Evolutionary conservation across 1,284 basidiomycete species (phyloP), one percentile per base, ranked within the genome.

Genomic region (Sporisorium graminicola): DNA sequence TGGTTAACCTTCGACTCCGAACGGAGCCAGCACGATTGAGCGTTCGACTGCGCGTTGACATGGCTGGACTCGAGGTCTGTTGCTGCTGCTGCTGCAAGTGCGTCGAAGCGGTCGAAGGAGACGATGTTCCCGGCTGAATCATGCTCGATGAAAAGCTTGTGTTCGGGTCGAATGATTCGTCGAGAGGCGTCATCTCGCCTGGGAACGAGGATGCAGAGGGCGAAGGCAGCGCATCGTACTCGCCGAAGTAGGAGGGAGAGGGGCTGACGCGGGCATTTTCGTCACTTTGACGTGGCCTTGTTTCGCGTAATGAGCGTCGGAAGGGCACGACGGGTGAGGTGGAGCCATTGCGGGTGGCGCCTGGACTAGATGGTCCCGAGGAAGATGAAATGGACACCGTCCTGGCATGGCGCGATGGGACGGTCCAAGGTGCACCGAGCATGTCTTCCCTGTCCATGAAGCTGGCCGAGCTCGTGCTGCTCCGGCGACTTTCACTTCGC

Each of bases 21-120:
- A 68, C 58, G 10, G 72, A 66, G 47, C 57, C 57, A 5, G 66
- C 57, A 14, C 66, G 63, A 13, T 65, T 63, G 12, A 69, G 51
- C 22, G 72, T 74, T 6, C 72, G 72, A 43, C 72, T 74, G 29
- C 72, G 63, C 10, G 72, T 74, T 44, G 72, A 74, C 72, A 74
- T 74, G 66, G 72, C 72, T 13, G 63, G 72, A 37, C 72, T 70
- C 26, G 66, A 56, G 18, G 62, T 51, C 50, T 65, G 62, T 40
- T 50, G 49, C 49, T 50, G 49, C 12, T 50, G 47, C 16, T 29
- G 24, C 24, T 65, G 62, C 54, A 60, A n/a, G 8, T 60, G 65
- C 29, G 54, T 55, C 22, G 33, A 65, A 18, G 70, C 54, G 14
- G 58, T 70, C 6, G 62, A 58, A 6, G 66, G 59, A 2, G 63